Percentiles rank a stretch among this genome's conserved stretches.
Conservation (phyloP, 2,329 filamentous ascomycete species). For the Aspergillus sp. region DNA sequence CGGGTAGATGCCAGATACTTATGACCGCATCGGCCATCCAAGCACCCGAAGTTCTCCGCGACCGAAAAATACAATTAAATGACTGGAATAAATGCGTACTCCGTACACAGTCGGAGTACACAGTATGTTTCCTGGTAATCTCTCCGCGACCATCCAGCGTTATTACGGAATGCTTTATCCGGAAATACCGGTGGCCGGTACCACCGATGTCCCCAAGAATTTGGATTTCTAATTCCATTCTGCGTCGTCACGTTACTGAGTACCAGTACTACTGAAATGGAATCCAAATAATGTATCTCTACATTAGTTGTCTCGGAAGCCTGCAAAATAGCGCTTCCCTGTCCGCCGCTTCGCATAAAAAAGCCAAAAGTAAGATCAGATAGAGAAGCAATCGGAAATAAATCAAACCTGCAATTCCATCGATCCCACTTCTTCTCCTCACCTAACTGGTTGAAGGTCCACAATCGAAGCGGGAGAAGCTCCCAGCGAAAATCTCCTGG, state of each 20-base stretch:
- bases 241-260: no score
- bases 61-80: conserved; percentile 1
- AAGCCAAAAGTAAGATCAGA: conserved; percentile 11
- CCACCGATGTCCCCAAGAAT: background rate
- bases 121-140: background rate
- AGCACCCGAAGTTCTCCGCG: conserved; percentile 10
- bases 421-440: conserved; percentile 5
- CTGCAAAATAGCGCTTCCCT: background rate
- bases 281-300: background rate
- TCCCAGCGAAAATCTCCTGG: conserved; percentile 33
- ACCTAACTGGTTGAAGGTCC: conserved; percentile 26
- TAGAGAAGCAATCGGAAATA: conserved; percentile 8
- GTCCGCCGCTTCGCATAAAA: no score
- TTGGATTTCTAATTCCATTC: no score
- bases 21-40: conserved; percentile 5
- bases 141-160: conserved; percentile 4
- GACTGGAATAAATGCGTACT: no score
- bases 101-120: no score
- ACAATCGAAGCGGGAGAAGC: conserved; percentile 41
- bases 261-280: background rate
- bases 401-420: conserved; percentile 9
- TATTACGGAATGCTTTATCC: conserved; percentile 6
- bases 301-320: background rate
- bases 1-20: background rate
- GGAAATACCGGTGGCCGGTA: conserved; percentile 1